A percentile compares a stretch with the other conserved stretches of the same genome.
phyloP scores from a whole-genome alignment of 805 yeast species.

The Candida pini region DNA sequence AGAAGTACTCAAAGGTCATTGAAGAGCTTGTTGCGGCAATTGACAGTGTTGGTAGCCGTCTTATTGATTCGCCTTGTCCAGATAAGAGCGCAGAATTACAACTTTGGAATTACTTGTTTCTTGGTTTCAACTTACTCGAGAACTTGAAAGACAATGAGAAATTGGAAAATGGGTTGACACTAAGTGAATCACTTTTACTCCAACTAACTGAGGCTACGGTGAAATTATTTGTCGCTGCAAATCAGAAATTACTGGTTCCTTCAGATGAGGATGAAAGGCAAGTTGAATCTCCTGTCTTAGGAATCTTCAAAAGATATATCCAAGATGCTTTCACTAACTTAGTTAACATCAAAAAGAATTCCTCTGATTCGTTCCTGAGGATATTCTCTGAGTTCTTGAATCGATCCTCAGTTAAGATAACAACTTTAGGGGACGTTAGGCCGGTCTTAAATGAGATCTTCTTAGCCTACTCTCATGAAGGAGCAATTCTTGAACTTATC shows the following conservation, averaged over 20 bases:
- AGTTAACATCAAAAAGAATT: constrained; percentile 26
- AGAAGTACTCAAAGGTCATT: constrained; percentile 29
- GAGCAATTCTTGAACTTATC: constrained; percentile 45
- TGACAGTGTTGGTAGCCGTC: constrained; percentile 9
- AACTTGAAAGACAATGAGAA: constrained; percentile 12
- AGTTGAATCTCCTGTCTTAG: too few species aligned
- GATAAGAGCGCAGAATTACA: constrained; percentile 19
- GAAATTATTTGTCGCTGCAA: constrained; percentile 26
- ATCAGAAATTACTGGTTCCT: constrained; percentile 6
- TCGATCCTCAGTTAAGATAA: constrained; percentile 39
- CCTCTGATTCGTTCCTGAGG: constrained; percentile 39
- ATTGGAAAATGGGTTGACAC: constrained; percentile 17
- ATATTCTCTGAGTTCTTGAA: constrained; percentile 53
- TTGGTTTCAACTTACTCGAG: constrained; percentile 31
- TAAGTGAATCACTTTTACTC: constrained; percentile 35
- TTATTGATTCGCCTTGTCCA: constrained; percentile 14
- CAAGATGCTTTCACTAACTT: constrained; percentile 38
- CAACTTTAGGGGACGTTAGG: constrained; percentile 56
- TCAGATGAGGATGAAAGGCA: constrained; percentile 8
- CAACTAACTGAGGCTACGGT: constrained; percentile 35
- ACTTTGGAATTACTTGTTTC: constrained; percentile 31
- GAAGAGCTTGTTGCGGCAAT: constrained; percentile 18
- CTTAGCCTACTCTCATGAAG: constrained; percentile 60
- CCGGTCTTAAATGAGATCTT: constrained; percentile 58
- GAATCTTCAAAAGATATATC: constrained; percentile 32